Evolutionary conservation across 2,329 filamentous ascomycete genomes (phyloP).

Genomic region (Trichoderma harzianum): DNA sequence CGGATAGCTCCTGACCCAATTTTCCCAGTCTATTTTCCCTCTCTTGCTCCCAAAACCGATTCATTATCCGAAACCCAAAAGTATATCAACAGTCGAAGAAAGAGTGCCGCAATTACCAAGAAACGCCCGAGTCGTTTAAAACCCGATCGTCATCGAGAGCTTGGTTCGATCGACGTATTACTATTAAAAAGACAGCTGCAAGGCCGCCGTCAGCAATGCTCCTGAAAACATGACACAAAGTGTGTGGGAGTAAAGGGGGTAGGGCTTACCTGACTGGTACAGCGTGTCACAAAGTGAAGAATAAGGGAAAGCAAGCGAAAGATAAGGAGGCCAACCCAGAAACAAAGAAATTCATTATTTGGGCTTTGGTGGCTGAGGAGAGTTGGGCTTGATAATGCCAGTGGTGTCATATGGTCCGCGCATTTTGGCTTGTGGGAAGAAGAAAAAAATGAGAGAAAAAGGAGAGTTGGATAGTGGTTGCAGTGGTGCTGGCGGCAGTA

Average conservation of each 20-base stretch:
- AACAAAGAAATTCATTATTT: slow-evolving; percentile 21
- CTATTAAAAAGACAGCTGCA: slow-evolving; percentile 3
- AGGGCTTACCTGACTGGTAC: slow-evolving; percentile 17
- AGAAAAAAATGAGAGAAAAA: background rate
- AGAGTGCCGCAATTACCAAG: background rate
- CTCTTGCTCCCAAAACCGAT: slow-evolving; percentile 9
- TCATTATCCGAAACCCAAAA: slow-evolving; percentile 2
- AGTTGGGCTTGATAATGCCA: slow-evolving; percentile 35
- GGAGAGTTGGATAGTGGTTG: background rate
- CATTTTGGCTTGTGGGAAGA: slow-evolving; percentile 26
- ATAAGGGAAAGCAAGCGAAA: slow-evolving; percentile 1
- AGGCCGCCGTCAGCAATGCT: background rate
- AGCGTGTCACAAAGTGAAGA: slow-evolving; percentile 6
- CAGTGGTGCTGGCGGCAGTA: background rate
- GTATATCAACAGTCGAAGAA: slow-evolving; percentile 4
- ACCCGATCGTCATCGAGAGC: background rate
- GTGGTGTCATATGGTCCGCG: slow-evolving; percentile 39
- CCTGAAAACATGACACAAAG: background rate
- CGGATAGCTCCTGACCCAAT: slow-evolving; percentile 18
- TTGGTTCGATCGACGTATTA: slow-evolving; percentile 9
- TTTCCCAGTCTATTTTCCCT: slow-evolving; percentile 17
- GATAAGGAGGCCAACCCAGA: background rate
- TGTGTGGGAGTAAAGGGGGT: background rate
- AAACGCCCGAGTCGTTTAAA: background rate
- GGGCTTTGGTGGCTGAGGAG: slow-evolving; percentile 36